phyloP scores from a whole-genome alignment of 495 filamentous ascomycete species.

The Geopyxis carbonaria region DNA sequence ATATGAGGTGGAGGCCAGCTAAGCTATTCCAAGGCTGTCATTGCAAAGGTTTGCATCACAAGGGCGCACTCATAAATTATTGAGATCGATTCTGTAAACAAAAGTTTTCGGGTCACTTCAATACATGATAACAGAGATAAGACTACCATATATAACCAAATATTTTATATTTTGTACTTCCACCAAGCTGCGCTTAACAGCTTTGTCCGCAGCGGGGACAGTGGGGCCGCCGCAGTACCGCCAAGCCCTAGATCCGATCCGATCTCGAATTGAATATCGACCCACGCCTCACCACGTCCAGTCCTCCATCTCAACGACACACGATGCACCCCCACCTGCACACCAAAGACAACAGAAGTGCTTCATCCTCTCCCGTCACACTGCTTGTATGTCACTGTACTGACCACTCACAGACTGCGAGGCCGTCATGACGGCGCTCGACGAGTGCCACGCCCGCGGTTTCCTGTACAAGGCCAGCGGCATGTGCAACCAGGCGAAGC shows the following conservation, averaged over 20 bases:
- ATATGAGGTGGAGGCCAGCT: no score
- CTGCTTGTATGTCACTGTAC: conserved; percentile 1
- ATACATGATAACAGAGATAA: neutral
- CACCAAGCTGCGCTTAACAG: neutral
- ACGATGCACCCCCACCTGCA: conserved; percentile 96
- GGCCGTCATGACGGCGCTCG: conserved; percentile 78
- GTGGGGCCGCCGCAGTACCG: neutral
- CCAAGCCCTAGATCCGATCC: conserved; percentile 5
- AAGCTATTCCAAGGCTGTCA: no score
- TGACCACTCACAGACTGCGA: conserved; percentile 51
- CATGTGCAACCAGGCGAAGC: conserved; percentile 76
- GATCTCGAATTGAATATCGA: conserved; percentile 10
- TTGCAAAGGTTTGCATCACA: no score
- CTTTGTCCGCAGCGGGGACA: no score
- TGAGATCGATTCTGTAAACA: no score
- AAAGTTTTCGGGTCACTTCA: no score
- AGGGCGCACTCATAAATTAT: no score
- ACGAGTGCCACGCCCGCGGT: conserved; percentile 85
- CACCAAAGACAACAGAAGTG: conserved; percentile 77
- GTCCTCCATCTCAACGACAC: neutral
- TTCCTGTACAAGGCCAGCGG: conserved; percentile 79
- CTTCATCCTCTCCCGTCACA: conserved; percentile 13
- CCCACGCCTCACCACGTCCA: neutral
- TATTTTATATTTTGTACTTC: neutral
- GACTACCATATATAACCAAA: neutral